Base-by-base conservation (phyloP, 768 basidiomycete species). In the Boletus rubescentipes region DNA sequence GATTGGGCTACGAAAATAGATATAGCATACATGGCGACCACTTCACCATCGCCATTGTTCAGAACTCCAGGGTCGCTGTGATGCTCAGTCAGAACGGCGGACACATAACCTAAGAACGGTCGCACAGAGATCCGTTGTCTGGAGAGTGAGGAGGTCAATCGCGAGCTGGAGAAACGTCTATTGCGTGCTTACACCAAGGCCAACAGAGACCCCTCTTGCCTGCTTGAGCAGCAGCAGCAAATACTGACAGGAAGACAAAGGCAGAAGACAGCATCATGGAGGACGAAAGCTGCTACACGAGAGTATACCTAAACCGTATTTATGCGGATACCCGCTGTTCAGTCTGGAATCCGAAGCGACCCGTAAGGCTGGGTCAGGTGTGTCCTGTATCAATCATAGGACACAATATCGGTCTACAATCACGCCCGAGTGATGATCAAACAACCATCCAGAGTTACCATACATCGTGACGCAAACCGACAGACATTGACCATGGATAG, bases 191-290 rank as follows among this genome's bases (percentile, higher is more conserved):
- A 72, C 71, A 75, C 55, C 56, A 75, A 29, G 73, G 60, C 73
- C 73, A 75, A 37, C 61, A 62, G 21, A 75, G 66, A 36, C 73
- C 73, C 21, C 72, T 66, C 59, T 75, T 75, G 23, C 74, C 73
- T 23, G 74, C 75, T 12, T 57, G 63, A 36, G 56, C 65, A 18
- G 55, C 50, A 12, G 54, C 32, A 1, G 55, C 31, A 34, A 68
- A 69, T 6, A 59, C 16, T 0, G 58, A 45, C n/a, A 67, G 49
- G 23, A 65, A 21, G 35, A 62, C 46, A 11, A 71, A 16, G 5
- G 52, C 34, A 32, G 45, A 59, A 20, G 46, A 40, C 15, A 67
- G 31, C 67, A 71, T 71, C 10, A 34, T 20, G 6, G 2, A 48
- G 29, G 31, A 32, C 14, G 10, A 37, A 39, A 29, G 38, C 37